Percentiles rank a stretch among this genome's conserved stretches.
phyloP scores from a whole-genome alignment of 106 monocot genomes.

The Narthecium ossifragum region DNA sequence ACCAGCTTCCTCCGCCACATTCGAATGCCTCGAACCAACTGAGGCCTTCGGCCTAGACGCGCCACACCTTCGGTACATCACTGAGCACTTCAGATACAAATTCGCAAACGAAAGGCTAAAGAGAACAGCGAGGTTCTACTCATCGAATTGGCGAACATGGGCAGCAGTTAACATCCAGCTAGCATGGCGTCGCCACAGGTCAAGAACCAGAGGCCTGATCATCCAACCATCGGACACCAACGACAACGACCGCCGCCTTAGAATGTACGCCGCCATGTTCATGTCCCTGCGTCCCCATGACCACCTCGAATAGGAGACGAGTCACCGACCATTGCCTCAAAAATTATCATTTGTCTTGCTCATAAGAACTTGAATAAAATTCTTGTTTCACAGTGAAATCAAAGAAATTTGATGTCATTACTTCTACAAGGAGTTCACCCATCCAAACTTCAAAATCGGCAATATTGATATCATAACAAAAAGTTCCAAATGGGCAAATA shows the following conservation, averaged over 20 bases:
- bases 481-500: no score
- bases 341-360: background rate
- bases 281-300: slow-evolving; percentile 84
- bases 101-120: slow-evolving; percentile 85
- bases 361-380: background rate
- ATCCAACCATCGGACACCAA: slow-evolving; percentile 2
- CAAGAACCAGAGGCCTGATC: slow-evolving; percentile 10
- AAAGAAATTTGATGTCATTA: background rate
- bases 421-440: background rate
- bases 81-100: slow-evolving; percentile 88
- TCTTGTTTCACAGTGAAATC: background rate
- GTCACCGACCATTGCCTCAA: background rate
- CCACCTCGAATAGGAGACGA: slow-evolving; percentile 59
- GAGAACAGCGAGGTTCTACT: slow-evolving; percentile 76
- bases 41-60: slow-evolving; percentile 74
- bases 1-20: slow-evolving; percentile 72
- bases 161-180: slow-evolving; percentile 85
- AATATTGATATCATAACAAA: background rate
- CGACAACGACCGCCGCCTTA: slow-evolving; percentile 48
- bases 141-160: slow-evolving; percentile 89
- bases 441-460: no score
- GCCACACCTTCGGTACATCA: slow-evolving; percentile 60
- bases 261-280: slow-evolving; percentile 71
- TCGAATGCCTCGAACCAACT: slow-evolving; percentile 52
- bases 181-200: slow-evolving; percentile 59